These are phyloP conservation scores for Leptographium lundbergii DNA, from an alignment of 2,329 filamentous ascomycete species.

Conservation along the genomic window DNA sequence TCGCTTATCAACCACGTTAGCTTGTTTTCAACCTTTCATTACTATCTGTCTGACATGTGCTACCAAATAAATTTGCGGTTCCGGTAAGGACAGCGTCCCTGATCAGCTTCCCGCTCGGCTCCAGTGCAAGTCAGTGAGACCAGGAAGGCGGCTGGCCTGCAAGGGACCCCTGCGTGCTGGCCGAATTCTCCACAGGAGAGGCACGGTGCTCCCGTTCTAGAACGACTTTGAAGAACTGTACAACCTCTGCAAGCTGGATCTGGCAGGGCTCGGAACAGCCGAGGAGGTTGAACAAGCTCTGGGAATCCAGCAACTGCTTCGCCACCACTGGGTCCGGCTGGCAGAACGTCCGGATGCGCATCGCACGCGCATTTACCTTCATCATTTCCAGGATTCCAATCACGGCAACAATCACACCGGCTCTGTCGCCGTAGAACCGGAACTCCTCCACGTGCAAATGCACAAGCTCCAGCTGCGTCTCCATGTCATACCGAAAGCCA, in stretches of 20 bases:
- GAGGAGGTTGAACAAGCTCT: constrained; percentile 36
- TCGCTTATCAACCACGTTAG: too few relatives aligned
- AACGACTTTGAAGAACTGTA: constrained; percentile 40
- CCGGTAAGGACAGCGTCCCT: too few relatives aligned
- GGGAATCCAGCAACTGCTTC: constrained; percentile 43
- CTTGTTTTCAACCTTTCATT: background rate
- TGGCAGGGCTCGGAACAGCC: constrained; percentile 31
- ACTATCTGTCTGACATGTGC: too few relatives aligned
- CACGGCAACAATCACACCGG: constrained; percentile 29
- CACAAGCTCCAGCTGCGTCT: constrained; percentile 46
- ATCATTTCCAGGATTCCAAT: constrained; percentile 36
- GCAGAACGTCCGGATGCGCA: constrained; percentile 43
- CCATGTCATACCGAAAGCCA: constrained; percentile 46
- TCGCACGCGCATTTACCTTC: constrained; percentile 37
- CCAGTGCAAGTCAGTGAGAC: background rate
- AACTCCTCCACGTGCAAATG: constrained; percentile 37
- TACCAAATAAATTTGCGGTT: too few relatives aligned
- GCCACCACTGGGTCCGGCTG: constrained; percentile 45
- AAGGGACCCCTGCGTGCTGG: background rate
- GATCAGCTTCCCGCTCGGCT: too few relatives aligned
- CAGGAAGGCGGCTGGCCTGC: background rate
- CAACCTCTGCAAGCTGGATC: constrained; percentile 34
- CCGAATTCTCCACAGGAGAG: background rate
- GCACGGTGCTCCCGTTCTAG: constrained; percentile 29
- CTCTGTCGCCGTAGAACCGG: constrained; percentile 37